Evolutionary conservation across 2,329 filamentous ascomycete genomes (phyloP), one percentile per base, ranked within the genome.

Genomic region (Akanthomyces dipterigenus): DNA sequence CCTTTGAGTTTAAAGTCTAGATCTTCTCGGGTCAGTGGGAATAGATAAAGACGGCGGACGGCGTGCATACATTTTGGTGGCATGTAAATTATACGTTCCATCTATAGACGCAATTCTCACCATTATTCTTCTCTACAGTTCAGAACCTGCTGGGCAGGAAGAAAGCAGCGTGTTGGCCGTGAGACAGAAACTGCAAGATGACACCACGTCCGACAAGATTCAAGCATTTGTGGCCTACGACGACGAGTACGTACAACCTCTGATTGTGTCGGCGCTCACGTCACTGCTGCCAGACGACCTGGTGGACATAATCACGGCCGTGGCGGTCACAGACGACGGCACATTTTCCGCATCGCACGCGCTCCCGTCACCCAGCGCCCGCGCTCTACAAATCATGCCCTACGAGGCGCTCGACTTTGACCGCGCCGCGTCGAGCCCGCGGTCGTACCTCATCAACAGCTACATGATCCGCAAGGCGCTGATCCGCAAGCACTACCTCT

Each of bases 381-480:
- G 79, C 28, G 70, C 91, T 4, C 79, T 99, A 2, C 90, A 97
- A 72, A 93, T 96, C 70, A 84, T 86, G 2, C 84, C 89, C 38
- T 99, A 99, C 75, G 95, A 99, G 74, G 80, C 84, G 46, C 84
- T 98, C 63, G 90, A 96, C 71, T 98, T 96, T 72, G 87, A 90
- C 60, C 85, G 88, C 68, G 82, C 89, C 20, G 79, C 89, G 62
- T 73, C 78, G 1, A 80, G 91, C 66, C 20, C 49, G 3, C 76
- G 75, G 0, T 85, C 84, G 0, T 85, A 82, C 12, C 79, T 96
- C 1, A 81, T 90, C 67, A 98, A 97, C 75, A 90, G 91, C 70
- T 98, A 97, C 75, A 84, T 97, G 70, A 96, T 98, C 72, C 89
- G 95, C 69, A 98, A 98, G 78, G 95, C 95, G 0, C 80, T 99